phyloP scores from a whole-genome alignment of 2,329 filamentous ascomycete genomes.

The Microsporum canis region DNA sequence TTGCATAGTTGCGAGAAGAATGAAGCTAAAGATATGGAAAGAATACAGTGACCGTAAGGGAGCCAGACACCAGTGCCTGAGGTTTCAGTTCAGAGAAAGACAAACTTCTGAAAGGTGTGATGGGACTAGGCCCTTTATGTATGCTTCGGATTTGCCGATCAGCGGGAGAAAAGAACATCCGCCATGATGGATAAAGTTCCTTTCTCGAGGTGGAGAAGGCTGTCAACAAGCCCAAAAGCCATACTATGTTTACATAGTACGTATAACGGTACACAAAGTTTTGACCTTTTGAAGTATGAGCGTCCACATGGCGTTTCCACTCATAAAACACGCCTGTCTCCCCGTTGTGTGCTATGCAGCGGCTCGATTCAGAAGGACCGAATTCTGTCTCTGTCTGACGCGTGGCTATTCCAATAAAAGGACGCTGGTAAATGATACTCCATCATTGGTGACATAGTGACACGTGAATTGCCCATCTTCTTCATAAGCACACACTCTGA shows the following conservation, averaged over 20 bases:
- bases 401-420: background rate
- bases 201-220: background rate
- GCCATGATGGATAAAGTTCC: background rate
- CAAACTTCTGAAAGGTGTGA: background rate
- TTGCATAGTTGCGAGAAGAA: slow-evolving; percentile 9
- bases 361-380: background rate
- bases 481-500: background rate
- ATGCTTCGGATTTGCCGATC: background rate
- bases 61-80: background rate
- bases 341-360: background rate
- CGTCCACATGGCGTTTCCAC: background rate
- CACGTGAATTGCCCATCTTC: background rate
- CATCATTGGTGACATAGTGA: background rate
- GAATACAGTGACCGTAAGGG: background rate
- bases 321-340: background rate
- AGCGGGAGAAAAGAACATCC: background rate
- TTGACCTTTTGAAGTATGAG: background rate
- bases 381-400: background rate
- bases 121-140: background rate
- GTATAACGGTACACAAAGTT: background rate
- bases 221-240: background rate
- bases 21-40: background rate
- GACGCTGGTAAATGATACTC: background rate
- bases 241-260: background rate
- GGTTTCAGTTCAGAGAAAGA: background rate